Conservation (phyloP, 768 basidiomycete species). For the Tulasnella calospora region DNA sequence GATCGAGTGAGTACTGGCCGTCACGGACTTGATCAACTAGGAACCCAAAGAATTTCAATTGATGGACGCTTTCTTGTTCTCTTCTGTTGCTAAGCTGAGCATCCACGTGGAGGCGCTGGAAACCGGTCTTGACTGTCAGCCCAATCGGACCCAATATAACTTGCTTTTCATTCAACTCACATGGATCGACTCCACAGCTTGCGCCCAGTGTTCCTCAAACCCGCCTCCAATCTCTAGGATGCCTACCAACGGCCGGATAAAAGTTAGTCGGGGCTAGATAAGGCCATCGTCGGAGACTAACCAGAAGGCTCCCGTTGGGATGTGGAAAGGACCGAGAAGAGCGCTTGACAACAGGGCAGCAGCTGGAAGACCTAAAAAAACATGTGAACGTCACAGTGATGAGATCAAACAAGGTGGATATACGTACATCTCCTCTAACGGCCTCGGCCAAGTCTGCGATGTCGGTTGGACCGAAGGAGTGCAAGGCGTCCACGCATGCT, state of each 20-base stretch:
- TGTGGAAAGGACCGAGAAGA: neutral
- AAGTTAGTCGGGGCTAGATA: too few species aligned
- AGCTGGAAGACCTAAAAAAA: neutral
- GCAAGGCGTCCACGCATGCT: neutral
- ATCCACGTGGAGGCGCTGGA: neutral
- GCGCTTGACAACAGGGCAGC: neutral
- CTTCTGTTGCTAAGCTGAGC: neutral
- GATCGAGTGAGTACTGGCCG: neutral
- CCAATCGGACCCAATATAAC: neutral
- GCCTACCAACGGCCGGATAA: neutral
- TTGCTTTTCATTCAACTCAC: neutral
- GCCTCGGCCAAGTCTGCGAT: neutral
- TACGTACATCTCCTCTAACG: neutral
- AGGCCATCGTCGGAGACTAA: neutral
- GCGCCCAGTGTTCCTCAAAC: neutral
- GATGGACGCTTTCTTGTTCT: neutral
- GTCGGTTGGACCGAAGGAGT: neutral
- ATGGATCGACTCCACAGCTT: neutral
- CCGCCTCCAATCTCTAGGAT: neutral
- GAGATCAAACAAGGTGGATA: neutral
- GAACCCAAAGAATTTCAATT: neutral
- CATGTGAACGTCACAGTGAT: neutral
- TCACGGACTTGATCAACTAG: neutral
- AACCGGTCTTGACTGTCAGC: neutral
- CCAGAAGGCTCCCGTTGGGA: neutral